phyloP scores from a whole-genome alignment of 1,284 basidiomycete species.

The Wallemia hederae region DNA sequence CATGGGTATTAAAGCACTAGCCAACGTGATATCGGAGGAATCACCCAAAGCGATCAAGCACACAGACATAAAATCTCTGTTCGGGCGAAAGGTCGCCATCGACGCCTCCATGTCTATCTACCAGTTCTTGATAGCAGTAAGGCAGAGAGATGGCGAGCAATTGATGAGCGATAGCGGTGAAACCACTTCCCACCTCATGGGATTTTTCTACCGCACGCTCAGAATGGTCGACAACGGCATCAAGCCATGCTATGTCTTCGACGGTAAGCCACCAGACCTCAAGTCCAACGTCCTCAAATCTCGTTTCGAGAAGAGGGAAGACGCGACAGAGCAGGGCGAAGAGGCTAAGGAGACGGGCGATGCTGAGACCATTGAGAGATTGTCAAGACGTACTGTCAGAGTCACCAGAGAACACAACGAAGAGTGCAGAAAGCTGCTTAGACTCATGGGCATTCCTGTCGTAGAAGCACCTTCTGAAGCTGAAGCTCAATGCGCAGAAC shows the following conservation, averaged over 20 bases:
- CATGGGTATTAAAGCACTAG: not conserved
- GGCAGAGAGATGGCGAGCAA: constrained; percentile 85
- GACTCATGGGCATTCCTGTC: constrained; percentile 90
- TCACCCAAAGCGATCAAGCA: not conserved
- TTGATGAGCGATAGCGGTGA: constrained; percentile 89
- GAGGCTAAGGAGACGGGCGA: constrained; percentile 90
- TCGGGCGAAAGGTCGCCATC: constrained; percentile 92
- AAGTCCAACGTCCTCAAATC: constrained; percentile 84
- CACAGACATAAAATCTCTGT: constrained; percentile 21
- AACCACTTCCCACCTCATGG: constrained; percentile 92
- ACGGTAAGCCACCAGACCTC: constrained; percentile 89
- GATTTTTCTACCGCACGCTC: constrained; percentile 89
- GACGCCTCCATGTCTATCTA: constrained; percentile 75
- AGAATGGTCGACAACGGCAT: constrained; percentile 98
- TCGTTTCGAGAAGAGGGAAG: constrained; percentile 65
- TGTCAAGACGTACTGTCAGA: constrained; percentile 69
- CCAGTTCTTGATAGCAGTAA: constrained; percentile 90
- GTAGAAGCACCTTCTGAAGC: constrained; percentile 93
- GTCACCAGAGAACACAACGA: constrained; percentile 91
- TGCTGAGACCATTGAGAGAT: constrained; percentile 67
- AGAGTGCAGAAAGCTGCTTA: constrained; percentile 63
- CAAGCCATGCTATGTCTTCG: constrained; percentile 93
- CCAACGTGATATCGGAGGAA: not conserved
- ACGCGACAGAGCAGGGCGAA: constrained; percentile 76
- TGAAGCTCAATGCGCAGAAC: constrained; percentile 92